Evolutionary conservation across 257 asterid species (phyloP).

Genomic region (Salvia splendens): DNA sequence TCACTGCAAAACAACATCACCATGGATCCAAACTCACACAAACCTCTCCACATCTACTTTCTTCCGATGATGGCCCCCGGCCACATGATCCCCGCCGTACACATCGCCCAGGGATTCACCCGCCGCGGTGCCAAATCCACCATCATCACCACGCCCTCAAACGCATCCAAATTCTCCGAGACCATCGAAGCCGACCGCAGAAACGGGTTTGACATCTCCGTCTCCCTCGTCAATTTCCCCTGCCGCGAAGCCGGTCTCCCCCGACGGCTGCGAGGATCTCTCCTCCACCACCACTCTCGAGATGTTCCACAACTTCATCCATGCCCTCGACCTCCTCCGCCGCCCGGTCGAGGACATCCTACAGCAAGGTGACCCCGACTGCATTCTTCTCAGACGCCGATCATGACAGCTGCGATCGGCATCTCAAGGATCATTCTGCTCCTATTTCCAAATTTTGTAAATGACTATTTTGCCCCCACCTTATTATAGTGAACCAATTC

Average conservation of each 20-base stretch:
- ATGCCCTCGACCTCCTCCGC: too few species aligned
- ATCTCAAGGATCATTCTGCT: too few species aligned
- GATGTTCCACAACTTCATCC: too few species aligned
- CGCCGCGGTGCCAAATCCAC: slow-evolving; percentile 37
- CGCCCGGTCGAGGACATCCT: too few species aligned
- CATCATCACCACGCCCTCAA: slow-evolving; percentile 35
- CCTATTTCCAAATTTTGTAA: too few species aligned
- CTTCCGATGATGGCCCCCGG: slow-evolving; percentile 44
- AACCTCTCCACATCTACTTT: slow-evolving; percentile 38
- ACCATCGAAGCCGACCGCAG: slow-evolving; percentile 30
- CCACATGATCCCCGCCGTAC: slow-evolving; percentile 50
- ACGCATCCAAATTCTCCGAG: slow-evolving; percentile 36
- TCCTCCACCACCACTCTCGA: too few species aligned
- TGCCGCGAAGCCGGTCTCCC: slow-evolving; percentile 37
- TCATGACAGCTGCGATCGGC: too few species aligned
- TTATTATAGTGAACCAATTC: too few species aligned
- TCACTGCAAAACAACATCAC: background rate
- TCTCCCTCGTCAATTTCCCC: slow-evolving; percentile 35
- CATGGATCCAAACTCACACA: background rate
- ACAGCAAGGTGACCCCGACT: too few species aligned
- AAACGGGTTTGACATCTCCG: slow-evolving; percentile 28
- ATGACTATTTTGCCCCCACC: too few species aligned
- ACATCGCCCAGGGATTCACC: slow-evolving; percentile 40
- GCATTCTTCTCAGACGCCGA: too few species aligned
- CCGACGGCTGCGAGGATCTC: slow-evolving; percentile 45